Conservation (phyloP, 169 alveolate genomes). For the Plasmodium vivax region DNA sequence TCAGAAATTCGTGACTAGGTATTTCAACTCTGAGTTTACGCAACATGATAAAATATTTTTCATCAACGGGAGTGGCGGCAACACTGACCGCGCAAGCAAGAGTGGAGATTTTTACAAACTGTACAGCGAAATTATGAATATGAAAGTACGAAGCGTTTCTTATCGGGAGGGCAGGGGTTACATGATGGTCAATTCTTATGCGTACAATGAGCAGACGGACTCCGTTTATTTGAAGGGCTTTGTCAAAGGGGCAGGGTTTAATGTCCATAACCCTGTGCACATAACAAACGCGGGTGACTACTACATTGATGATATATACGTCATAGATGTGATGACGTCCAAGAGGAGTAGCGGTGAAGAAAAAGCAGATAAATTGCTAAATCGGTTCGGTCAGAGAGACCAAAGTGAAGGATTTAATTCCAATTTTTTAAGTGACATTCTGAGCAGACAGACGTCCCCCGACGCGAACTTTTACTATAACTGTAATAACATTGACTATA, state of each 20-base stretch:
- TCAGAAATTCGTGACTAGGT: slow-evolving; percentile 76
- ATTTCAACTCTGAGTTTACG: slow-evolving; percentile 84
- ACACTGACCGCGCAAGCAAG: neutral
- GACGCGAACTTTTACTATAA: neutral
- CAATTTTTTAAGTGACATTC: slow-evolving; percentile 66
- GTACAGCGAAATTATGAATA: slow-evolving; percentile 75
- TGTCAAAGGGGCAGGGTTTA: slow-evolving; percentile 84
- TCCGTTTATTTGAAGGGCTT: slow-evolving; percentile 79
- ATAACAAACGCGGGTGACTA: slow-evolving; percentile 83
- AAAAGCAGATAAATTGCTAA: neutral
- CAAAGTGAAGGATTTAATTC: slow-evolving; percentile 65
- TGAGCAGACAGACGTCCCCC: neutral
- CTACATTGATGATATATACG: slow-evolving; percentile 75
- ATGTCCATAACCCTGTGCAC: slow-evolving; percentile 80
- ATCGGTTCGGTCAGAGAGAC: slow-evolving; percentile 66
- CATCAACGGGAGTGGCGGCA: slow-evolving; percentile 44
- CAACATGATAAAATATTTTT: slow-evolving; percentile 76
- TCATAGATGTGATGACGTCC: slow-evolving; percentile 74
- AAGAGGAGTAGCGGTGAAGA: slow-evolving; percentile 39
- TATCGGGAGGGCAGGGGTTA: slow-evolving; percentile 86
- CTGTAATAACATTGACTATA: slow-evolving; percentile 18
- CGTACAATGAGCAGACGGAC: slow-evolving; percentile 71
- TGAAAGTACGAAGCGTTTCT: slow-evolving; percentile 70
- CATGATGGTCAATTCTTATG: slow-evolving; percentile 77
- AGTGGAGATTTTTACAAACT: slow-evolving; percentile 68